Conservation (phyloP, 2,329 filamentous ascomycete species). For the Colletotrichum chrysophilum region DNA sequence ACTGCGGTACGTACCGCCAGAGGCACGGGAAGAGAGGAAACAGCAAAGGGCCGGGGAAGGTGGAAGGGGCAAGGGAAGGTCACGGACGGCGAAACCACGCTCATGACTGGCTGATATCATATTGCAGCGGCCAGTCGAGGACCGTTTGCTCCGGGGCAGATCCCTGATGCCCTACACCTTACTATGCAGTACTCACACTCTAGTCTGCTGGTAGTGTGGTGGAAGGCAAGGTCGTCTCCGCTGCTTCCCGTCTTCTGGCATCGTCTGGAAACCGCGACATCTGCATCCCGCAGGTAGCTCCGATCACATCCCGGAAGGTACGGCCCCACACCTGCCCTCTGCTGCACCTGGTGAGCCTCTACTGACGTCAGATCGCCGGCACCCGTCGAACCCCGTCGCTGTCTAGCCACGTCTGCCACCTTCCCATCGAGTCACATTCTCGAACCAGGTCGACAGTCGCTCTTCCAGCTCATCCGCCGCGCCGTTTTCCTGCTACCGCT, state of each 20-base stretch:
- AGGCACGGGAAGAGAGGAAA: background rate
- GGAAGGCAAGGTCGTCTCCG: background rate
- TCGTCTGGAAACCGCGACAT: slow-evolving; percentile 9
- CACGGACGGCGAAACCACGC: background rate
- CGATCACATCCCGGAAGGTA: slow-evolving; percentile 3
- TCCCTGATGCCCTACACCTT: background rate
- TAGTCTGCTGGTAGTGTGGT: background rate
- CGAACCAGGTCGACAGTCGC: background rate
- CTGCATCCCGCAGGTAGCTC: background rate
- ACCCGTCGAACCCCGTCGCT: background rate
- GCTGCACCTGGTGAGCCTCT: background rate
- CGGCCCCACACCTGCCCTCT: background rate
- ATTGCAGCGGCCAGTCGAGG: background rate
- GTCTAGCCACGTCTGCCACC: background rate
- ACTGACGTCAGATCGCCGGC: slow-evolving; percentile 13
- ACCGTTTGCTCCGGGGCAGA: slow-evolving; percentile 13
- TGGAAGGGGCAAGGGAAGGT: background rate
- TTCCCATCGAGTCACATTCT: background rate
- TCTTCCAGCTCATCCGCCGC: background rate
- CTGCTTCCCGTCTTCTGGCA: slow-evolving; percentile 12
- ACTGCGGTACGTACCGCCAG: background rate
- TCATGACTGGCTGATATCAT: background rate
- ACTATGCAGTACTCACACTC: background rate
- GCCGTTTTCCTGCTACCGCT: background rate
- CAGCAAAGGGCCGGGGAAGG: background rate